Base-by-base conservation (phyloP, 805 yeast genomes). In the Lachancea dasiensis region DNA sequence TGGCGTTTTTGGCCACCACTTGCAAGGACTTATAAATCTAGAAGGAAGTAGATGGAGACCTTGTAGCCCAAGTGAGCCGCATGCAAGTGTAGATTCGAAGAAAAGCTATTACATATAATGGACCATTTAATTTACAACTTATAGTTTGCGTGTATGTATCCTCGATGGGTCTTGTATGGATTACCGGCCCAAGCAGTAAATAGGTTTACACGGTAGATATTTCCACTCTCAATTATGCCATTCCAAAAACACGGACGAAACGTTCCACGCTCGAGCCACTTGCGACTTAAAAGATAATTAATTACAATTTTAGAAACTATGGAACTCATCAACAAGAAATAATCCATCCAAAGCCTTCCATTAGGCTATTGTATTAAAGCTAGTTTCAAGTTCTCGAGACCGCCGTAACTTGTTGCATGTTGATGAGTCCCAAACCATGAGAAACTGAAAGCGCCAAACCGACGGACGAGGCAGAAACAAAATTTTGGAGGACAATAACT, bases 1-100 rank as follows among this genome's bases (percentile, higher is more conserved):
- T 82, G 66, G 81, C 72, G 29, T 87, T 86, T 65, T 80, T 80
- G 51, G 79, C 75, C 46, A 68, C 75, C 48, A 28, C 42, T 8
- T 42, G 45, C 40, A 42, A 42, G 19, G 45, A 38, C 27, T 35
- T 42, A 24, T 34, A 34, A 23, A 18, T 7, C 19, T 17, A 6
- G 13, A 6, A 6, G 20, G 18, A 17, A 22, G 24, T 22, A 22
- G 24, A 7, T 8, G 10, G 10, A 22, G 7, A 10, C 24, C 10
- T 22, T 22, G 10, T 22, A 22, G 10, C 10, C 7, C 24, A 22
- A 8, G 10, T 22, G 24, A 7, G 7, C 10, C 10, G 24, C 10
- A 22, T 22, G 14, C 28, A 11, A 26, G 13, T 8, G 13, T 26
- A 26, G 14, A n/a, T n/a, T n/a, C n/a, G n/a, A n/a, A n/a, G n/a